Conservation (phyloP, 176 grass and related monocot species). For the Poa pratensis region DNA sequence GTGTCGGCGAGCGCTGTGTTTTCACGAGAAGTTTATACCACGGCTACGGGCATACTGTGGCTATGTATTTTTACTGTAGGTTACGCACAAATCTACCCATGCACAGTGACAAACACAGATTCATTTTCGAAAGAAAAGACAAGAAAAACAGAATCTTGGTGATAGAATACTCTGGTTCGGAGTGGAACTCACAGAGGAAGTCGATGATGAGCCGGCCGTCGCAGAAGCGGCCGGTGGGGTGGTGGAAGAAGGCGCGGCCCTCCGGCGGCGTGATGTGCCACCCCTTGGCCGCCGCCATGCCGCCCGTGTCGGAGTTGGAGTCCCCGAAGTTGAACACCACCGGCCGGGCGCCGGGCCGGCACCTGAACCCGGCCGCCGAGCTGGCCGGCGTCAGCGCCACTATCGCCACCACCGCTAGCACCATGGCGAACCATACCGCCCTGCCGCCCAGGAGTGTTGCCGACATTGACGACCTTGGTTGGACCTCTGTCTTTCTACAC, state of each 20-base stretch:
- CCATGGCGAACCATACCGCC: background rate
- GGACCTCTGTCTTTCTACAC: slow-evolving; percentile 15
- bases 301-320: slow-evolving; percentile 95
- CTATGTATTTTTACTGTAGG: background rate
- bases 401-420: background rate
- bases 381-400: background rate
- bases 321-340: slow-evolving; percentile 90
- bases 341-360: slow-evolving; percentile 42
- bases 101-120: background rate
- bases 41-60: background rate
- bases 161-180: background rate
- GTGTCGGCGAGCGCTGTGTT: background rate
- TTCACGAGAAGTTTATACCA: background rate
- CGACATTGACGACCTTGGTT: slow-evolving; percentile 38
- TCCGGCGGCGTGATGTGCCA: slow-evolving; percentile 54
- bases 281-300: slow-evolving; percentile 64
- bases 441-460: background rate
- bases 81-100: slow-evolving; percentile 2
- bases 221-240: slow-evolving; percentile 76
- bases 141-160: background rate
- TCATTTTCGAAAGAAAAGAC: background rate
- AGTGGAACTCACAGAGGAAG: slow-evolving; percentile 72
- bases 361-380: slow-evolving; percentile 36
- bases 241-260: slow-evolving; percentile 72
- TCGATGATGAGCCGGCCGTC: slow-evolving; percentile 90